Evolutionary conservation across 2,329 filamentous ascomycete genomes (phyloP), one percentile per base, ranked within the genome.

Genomic region (Diaporthe citri): DNA sequence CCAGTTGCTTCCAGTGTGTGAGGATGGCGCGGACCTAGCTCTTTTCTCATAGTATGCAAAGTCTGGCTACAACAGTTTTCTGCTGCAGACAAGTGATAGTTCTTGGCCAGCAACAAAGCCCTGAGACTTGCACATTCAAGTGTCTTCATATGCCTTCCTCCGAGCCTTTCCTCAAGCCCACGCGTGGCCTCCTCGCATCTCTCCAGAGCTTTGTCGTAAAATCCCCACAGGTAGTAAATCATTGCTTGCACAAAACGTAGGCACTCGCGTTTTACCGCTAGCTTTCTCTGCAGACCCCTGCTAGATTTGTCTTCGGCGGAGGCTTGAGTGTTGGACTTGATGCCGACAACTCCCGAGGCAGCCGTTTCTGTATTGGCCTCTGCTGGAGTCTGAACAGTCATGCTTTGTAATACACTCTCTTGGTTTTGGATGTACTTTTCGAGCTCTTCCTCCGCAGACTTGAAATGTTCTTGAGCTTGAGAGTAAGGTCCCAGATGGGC

Each of bases 91-190:
- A 57, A 36, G 8, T 34, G 55, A 6, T 36, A 57, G 20, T 57
- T 57, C 55, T 57, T 57, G 17, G 55, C 55, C 28, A 57, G 20
- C 31, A 57, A 57, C 17, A 57, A 57, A 22, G 55, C 55, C 31
- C n/a, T 57, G 55, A 57, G 55, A 36, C 55, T 57, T n/a, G 55
- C 55, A n/a, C 55, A 57, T 20, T 57, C 55, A 4, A 57, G 55
- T 3, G 55, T 57, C 31, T 57, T 57, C 55, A 57, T 34, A 12
- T 57, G 55, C 55, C 55, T 36, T 36, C 28, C 31, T n/a, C 55
- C 55, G 9, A 57, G 55, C 55, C 3, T 57, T 8, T 57, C 31
- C 17, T 57, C 55, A 22, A 57, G 55, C 20, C 55, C 55, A n/a
- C 8, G 20, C 55, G 13, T 22, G 7, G 55, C 55, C 31, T 12